Evolutionary conservation across 768 basidiomycete species (phyloP).

Genomic region (Termitomyces sp.): DNA sequence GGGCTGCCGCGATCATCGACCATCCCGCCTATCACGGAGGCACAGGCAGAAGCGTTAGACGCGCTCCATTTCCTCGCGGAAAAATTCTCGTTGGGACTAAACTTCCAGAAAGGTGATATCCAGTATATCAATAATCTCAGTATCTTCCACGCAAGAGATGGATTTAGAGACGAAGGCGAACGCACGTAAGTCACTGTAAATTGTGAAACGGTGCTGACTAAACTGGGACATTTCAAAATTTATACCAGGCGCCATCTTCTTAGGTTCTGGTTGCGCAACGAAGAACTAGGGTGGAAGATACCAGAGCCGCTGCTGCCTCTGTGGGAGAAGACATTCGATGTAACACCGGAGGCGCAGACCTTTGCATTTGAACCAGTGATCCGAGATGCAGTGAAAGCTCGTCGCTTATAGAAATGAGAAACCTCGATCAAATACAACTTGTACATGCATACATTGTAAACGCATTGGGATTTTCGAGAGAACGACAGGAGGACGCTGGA

Average conservation of each 20-base stretch:
- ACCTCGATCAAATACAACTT: too few species aligned
- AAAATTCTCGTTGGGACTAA: conserved; percentile 37
- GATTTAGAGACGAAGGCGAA: conserved; percentile 34
- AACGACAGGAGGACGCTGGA: too few species aligned
- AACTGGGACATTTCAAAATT: too few species aligned
- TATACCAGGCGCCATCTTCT: conserved; percentile 11
- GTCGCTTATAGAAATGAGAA: not conserved
- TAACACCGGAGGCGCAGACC: conserved; percentile 10
- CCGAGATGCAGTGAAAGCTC: conserved; percentile 10
- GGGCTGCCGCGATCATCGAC: conserved; percentile 26
- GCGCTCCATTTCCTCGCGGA: conserved; percentile 41
- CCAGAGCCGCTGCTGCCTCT: conserved; percentile 8
- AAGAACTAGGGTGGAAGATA: conserved; percentile 13
- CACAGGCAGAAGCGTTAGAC: conserved; percentile 45
- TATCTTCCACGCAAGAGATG: conserved; percentile 41
- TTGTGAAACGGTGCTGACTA: not conserved
- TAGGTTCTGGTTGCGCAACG: conserved; percentile 13
- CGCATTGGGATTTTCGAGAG: too few species aligned
- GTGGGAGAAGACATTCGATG: conserved; percentile 13
- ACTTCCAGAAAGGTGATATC: conserved; percentile 47
- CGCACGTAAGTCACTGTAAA: conserved; percentile 29
- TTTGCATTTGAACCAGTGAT: conserved; percentile 15
- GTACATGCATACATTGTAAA: too few species aligned
- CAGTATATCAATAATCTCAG: conserved; percentile 46
- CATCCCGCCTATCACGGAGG: conserved; percentile 46